Percentiles rank a stretch among this genome's conserved stretches.
phyloP scores from a whole-genome alignment of 306 rosid genomes.

The Rosa multiflora region DNA sequence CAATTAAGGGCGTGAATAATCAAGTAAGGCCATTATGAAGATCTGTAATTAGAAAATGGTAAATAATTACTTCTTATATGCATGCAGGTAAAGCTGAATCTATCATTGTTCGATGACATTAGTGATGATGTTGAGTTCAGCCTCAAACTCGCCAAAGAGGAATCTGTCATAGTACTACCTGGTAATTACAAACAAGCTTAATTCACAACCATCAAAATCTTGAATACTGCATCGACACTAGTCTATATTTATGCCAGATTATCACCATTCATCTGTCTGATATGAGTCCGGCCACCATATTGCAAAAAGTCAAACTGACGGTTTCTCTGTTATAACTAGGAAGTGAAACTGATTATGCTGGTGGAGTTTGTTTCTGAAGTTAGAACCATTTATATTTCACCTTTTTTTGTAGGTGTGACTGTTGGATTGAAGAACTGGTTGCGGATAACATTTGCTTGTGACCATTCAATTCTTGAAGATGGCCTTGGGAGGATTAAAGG shows the following conservation, averaged over 20 bases:
- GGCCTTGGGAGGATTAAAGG: conserved; percentile 44
- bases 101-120: conserved; percentile 42
- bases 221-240: not conserved
- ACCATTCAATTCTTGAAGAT: conserved; percentile 48
- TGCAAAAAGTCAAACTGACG: not conserved
- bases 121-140: conserved; percentile 51
- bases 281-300: not conserved
- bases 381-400: not conserved
- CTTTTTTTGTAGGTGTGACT: conserved; percentile 32
- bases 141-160: conserved; percentile 42
- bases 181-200: conserved; percentile 19
- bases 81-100: conserved; percentile 45
- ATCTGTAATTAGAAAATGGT: not conserved
- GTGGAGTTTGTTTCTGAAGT: not conserved
- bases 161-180: conserved; percentile 43
- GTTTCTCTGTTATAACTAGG: not conserved
- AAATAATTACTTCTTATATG: not conserved
- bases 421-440: conserved; percentile 55
- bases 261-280: not conserved
- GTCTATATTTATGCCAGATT: no score
- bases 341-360: not conserved
- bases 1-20: not conserved
- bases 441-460: conserved; percentile 46
- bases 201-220: not conserved
- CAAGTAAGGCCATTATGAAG: no score